Base-by-base conservation (phyloP, 2,329 filamentous ascomycete species). In the Penicillium sp. region DNA sequence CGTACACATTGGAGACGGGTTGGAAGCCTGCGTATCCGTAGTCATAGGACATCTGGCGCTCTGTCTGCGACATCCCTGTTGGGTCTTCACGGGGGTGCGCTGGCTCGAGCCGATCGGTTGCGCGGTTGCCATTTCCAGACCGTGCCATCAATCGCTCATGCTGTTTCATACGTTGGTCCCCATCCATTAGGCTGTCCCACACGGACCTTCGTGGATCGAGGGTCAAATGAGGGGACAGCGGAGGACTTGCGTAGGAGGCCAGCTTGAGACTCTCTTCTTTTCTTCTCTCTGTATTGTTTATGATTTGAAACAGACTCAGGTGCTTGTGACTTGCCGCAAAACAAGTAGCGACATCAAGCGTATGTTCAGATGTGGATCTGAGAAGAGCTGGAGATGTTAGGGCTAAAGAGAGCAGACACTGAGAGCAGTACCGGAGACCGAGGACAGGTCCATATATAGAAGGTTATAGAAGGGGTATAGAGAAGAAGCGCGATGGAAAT, bases 161-260 rank as follows among this genome's bases (percentile, higher is more conserved):
- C 75, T 86, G 85, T 79, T 86, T 85, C 75, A 82, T 78, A 65
- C 81, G 81, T 71, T 80, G 80, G 74, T 84, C 81, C 72, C 86
- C 82, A 76, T 91, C 87, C 87, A 93, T 93, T 64, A 73, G 70
- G 68, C 73, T 69, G 69, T 76, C 70, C 67, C 71, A 69, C 63
- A 70, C 67, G 70, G 74, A 73, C 68, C 75, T 73, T 71, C 73
- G 74, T 71, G 78, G 76, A 76, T 79, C 76, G 66, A 80, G 66
- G 51, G 61, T 76, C 75, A 78, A 79, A 74, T 80, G 77, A 73
- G 81, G 82, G 74, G 81, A 80, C 69, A 80, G 74, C 73, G 78
- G 77, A 68, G 76, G 77, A 60, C 76, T 78, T 63, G 77, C 75
- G 74, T 81, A 80, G 61, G 75, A 73, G 74, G 80, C 81, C 81